Evolutionary conservation across 2,329 filamentous ascomycete genomes (phyloP), one percentile per base, ranked within the genome.

Genomic region (Podosphaera fusca): DNA sequence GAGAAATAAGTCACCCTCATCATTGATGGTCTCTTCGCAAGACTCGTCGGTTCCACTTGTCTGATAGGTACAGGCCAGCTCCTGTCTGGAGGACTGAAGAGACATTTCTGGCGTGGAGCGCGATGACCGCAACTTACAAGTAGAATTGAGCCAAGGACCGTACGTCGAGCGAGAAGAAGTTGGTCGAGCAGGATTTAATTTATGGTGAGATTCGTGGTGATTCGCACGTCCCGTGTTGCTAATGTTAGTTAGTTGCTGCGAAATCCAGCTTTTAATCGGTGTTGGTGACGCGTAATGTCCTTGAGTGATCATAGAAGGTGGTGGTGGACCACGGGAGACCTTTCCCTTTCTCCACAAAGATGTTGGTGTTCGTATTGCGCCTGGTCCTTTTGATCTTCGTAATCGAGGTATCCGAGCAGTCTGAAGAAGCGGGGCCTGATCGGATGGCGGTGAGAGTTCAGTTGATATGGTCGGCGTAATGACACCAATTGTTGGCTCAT

Each of bases 1-100:
- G 2, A 67, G 59, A 42, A 67, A 67, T 9, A 67, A 57, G 60
- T 67, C 66, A 38, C 63, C 64, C 30, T 67, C 65, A 58, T 67
- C 66, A 54, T 63, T 67, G 40, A 60, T 61, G n/a, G 62, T 60
- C 35, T 65, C 63, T 38, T 67, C 65, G 35, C 58, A 60, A 9
- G 9, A 34, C 8, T 53, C 51, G 6, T 36, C 4, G 6, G 21
- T 63, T 21, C 21, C 21, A 21, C 21, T 21, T 21, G 21, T 21
- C 62, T 10, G 31, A 33, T 8, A 60, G 60, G 46, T 59, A 53
- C 33, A 56, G 40, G 8, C 30, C 34, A 21, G 21, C 12, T 53
- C 47, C 29, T 31, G 47, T 50, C 10, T 21, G 6, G 47, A 10
- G 8, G 47, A 29, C 5, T 21, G 14, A 29, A 30, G 29, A 14